A percentile compares a stretch with the other conserved stretches of the same genome.
Conservation (phyloP, 1,284 basidiomycete species). For the Sanghuangporus weigelae region DNA sequence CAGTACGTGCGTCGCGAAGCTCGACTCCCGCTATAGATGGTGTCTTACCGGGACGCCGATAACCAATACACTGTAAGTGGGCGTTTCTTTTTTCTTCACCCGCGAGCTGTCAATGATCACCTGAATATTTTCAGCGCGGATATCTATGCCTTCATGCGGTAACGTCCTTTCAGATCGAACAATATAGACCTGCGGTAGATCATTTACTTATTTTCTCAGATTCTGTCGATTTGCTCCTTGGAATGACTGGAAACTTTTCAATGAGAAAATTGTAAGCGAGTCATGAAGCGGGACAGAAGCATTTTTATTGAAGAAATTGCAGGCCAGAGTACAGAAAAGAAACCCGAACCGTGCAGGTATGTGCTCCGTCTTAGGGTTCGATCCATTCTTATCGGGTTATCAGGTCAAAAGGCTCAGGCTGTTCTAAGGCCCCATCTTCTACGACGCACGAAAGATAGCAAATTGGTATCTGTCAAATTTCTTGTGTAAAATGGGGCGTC, state of each 20-base stretch:
- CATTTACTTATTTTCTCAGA: constrained; percentile 22
- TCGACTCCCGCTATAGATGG: constrained; percentile 61
- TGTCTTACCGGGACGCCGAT: constrained; percentile 69
- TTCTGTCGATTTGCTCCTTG: constrained; percentile 63
- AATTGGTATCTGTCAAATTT: constrained; percentile 29
- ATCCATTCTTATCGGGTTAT: constrained; percentile 18
- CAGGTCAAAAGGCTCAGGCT: constrained; percentile 47
- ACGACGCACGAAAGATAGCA: constrained; percentile 56
- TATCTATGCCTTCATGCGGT: constrained; percentile 55
- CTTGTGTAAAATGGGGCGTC: background rate
- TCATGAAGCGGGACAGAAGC: background rate
- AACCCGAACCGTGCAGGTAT: constrained; percentile 54
- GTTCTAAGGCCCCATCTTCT: constrained; percentile 56
- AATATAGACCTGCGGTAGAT: background rate
- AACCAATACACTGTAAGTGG: constrained; percentile 55
- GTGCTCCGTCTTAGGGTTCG: constrained; percentile 18
- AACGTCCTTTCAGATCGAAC: background rate
- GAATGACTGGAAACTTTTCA: constrained; percentile 63
- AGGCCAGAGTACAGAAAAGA: constrained; percentile 47
- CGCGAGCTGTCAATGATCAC: background rate
- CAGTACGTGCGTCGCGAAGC: constrained; percentile 50
- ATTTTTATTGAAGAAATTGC: background rate
- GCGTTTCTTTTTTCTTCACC: background rate
- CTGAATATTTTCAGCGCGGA: constrained; percentile 41
- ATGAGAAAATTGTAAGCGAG: constrained; percentile 44